phyloP scores from a whole-genome alignment of 345 rosid species.

The Hypericum perforatum region DNA sequence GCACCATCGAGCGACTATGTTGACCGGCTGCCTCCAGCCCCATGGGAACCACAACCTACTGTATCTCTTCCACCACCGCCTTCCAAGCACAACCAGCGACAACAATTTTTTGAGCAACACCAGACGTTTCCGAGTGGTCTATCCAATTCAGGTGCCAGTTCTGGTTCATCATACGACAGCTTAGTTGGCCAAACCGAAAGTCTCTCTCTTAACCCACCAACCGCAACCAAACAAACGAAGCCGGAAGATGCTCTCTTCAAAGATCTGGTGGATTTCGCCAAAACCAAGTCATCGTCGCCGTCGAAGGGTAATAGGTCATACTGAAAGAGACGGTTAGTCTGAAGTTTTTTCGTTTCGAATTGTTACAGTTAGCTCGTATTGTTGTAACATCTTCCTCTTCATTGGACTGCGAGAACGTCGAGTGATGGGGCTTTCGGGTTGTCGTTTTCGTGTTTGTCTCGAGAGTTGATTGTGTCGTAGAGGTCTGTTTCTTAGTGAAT shows the following conservation, averaged over 20 bases:
- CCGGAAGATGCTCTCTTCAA: constrained; percentile 84
- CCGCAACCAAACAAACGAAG: constrained; percentile 47
- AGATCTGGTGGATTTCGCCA: constrained; percentile 84
- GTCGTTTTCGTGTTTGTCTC: too few species aligned
- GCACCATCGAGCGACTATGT: constrained; percentile 29
- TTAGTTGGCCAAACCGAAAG: constrained; percentile 53
- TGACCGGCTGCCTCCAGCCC: constrained; percentile 64
- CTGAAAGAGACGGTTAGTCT: constrained; percentile 24
- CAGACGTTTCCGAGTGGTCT: constrained; percentile 9
- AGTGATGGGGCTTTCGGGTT: too few species aligned
- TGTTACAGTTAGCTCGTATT: too few species aligned
- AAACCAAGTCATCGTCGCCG: constrained; percentile 66
- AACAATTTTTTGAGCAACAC: constrained; percentile 44
- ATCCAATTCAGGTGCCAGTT: constrained; percentile 37
- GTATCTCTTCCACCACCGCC: constrained; percentile 70
- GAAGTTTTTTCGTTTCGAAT: too few species aligned
- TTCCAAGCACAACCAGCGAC: constrained; percentile 58
- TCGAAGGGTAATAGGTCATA: constrained; percentile 54
- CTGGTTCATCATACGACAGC: constrained; percentile 46
- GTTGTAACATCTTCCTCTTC: too few species aligned
- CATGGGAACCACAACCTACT: constrained; percentile 48
- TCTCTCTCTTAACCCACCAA: constrained; percentile 48
- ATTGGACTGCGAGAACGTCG: too few species aligned
- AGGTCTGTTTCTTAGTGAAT: too few species aligned
- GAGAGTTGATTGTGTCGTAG: too few species aligned